These are phyloP conservation scores for Penicillium taxi DNA, from an alignment of 495 filamentous ascomycete species.

Conservation along the genomic window DNA sequence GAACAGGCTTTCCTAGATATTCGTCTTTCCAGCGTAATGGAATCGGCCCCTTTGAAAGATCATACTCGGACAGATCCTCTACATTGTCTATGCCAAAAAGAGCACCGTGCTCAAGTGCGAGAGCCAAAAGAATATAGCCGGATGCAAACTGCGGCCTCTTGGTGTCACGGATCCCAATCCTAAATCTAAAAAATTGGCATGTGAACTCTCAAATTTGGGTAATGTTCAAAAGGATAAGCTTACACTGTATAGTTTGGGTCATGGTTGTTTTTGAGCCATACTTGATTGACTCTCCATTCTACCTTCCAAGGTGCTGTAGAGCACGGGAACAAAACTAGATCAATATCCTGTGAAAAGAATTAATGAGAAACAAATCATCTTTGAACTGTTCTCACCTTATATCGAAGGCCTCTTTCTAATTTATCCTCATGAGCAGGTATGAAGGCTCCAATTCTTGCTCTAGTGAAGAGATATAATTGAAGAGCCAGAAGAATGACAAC, in stretches of 20 bases:
- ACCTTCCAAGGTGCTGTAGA: constrained; percentile 6
- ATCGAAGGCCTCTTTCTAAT: not conserved
- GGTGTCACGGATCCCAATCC: constrained; percentile 12
- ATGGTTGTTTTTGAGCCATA: constrained; percentile 7
- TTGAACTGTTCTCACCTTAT: not conserved
- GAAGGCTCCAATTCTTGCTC: too few species aligned
- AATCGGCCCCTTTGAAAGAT: constrained; percentile 5
- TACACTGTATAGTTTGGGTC: constrained; percentile 8
- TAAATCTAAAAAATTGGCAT: constrained; percentile 6
- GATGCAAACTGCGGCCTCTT: constrained; percentile 12
- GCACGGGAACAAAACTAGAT: constrained; percentile 5
- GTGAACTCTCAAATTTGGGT: not conserved
- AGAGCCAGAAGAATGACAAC: not conserved
- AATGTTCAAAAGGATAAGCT: not conserved
- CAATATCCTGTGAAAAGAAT: constrained; percentile 4
- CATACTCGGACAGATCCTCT: constrained; percentile 7
- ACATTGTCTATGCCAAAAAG: constrained; percentile 8
- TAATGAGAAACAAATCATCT: not conserved
- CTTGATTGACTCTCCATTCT: constrained; percentile 8
- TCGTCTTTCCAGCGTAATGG: constrained; percentile 8
- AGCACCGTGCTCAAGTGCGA: constrained; percentile 12
- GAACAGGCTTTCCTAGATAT: constrained; percentile 12
- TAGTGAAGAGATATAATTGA: not conserved
- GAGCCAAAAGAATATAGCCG: constrained; percentile 9
- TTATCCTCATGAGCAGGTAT: not conserved